A percentile compares a stretch with the other conserved stretches of the same genome.
Evolutionary conservation across 2,329 filamentous ascomycete species (phyloP).

Genomic region (Fusarium praegraminearum): DNA sequence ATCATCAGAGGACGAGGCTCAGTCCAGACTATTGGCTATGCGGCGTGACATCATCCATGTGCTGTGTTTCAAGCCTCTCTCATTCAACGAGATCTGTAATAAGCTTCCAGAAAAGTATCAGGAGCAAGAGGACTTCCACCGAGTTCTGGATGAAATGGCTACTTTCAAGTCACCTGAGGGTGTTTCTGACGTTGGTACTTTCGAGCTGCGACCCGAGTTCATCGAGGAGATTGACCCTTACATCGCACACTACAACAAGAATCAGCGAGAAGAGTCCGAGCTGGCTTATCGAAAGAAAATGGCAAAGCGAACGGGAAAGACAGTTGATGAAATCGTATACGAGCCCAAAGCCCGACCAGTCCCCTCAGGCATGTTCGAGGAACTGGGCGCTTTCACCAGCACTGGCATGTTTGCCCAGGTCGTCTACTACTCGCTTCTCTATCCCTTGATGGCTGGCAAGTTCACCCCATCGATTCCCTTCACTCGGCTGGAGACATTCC

Average conservation of each 20-base stretch:
- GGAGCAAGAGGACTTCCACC: slow-evolving; percentile 88
- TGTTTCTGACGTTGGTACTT: slow-evolving; percentile 90
- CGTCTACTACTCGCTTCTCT: slow-evolving; percentile 88
- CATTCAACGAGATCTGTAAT: slow-evolving; percentile 89
- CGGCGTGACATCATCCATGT: slow-evolving; percentile 92
- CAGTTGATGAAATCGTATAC: slow-evolving; percentile 85
- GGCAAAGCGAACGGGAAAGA: slow-evolving; percentile 87
- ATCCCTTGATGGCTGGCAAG: slow-evolving; percentile 76
- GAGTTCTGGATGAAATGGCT: slow-evolving; percentile 87
- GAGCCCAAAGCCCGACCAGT: slow-evolving; percentile 87
- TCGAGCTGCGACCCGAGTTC: slow-evolving; percentile 88
- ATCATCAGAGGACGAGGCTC: slow-evolving; percentile 72
- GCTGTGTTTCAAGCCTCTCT: slow-evolving; percentile 94
- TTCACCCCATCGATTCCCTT: slow-evolving; percentile 80
- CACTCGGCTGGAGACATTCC: slow-evolving; percentile 88
- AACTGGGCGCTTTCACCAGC: slow-evolving; percentile 82
- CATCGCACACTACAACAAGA: slow-evolving; percentile 95
- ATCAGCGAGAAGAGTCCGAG: slow-evolving; percentile 96
- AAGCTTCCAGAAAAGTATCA: slow-evolving; percentile 90
- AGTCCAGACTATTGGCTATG: slow-evolving; percentile 77
- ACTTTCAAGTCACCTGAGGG: slow-evolving; percentile 92
- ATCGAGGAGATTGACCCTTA: slow-evolving; percentile 94
- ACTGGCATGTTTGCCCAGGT: slow-evolving; percentile 91
- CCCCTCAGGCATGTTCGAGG: slow-evolving; percentile 78
- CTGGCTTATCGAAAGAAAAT: slow-evolving; percentile 87